phyloP scores from a whole-genome alignment of 306 rosid genomes.

The Quercus berberidifolia region DNA sequence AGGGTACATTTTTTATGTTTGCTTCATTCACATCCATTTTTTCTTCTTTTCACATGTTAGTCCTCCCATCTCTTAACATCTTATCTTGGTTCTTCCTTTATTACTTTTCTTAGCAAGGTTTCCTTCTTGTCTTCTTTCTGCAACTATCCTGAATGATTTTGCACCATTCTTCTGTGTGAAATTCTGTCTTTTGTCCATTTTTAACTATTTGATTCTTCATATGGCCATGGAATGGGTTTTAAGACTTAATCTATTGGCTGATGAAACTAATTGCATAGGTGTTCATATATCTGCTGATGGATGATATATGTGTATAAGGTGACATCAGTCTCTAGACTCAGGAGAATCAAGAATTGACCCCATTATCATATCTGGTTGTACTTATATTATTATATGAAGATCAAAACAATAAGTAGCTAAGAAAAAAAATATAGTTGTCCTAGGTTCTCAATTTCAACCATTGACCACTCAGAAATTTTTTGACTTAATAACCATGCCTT shows the following conservation, averaged over 20 bases:
- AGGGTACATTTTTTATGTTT: not conserved
- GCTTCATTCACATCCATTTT: not conserved
- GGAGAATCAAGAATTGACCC: not conserved
- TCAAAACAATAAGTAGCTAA: not conserved
- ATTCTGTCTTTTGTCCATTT: not conserved
- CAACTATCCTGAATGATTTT: not conserved
- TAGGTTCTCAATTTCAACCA: not conserved
- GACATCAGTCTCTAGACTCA: not conserved
- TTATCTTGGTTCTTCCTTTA: not conserved
- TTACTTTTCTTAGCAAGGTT: not conserved
- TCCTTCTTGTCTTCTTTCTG: not conserved
- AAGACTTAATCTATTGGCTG: not conserved
- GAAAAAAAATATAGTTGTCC: not conserved
- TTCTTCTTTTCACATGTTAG: not conserved
- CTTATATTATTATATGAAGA: not conserved
- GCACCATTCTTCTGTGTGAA: not conserved
- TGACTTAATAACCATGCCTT: not conserved
- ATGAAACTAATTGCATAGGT: not conserved
- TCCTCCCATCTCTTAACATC: not conserved
- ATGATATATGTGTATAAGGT: not conserved
- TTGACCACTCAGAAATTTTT: not conserved
- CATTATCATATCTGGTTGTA: not conserved
- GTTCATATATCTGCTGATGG: not conserved
- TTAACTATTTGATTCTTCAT: not conserved
- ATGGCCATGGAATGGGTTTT: not conserved